Percentiles rank a stretch among this genome's conserved stretches.
Evolutionary conservation across 2,329 filamentous ascomycete species (phyloP).

Genomic region (Xylariaceae sp.): DNA sequence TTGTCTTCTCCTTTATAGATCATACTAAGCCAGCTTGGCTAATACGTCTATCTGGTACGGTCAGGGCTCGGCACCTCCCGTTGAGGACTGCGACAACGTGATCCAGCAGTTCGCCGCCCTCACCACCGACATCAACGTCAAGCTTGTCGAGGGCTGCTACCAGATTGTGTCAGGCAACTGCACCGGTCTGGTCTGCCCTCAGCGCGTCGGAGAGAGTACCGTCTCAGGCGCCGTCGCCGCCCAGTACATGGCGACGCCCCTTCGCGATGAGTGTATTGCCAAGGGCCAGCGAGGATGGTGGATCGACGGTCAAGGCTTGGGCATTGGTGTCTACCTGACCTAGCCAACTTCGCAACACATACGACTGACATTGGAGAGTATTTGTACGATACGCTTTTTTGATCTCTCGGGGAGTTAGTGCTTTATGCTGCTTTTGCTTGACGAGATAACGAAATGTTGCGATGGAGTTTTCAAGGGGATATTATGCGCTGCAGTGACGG

Average conservation of each 20-base stretch:
- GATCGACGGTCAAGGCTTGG: conserved; percentile 22
- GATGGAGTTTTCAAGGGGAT: conserved; percentile 2
- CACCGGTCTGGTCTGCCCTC: conserved; percentile 28
- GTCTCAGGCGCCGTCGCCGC: conserved; percentile 23
- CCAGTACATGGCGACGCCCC: conserved; percentile 23
- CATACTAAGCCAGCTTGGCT: background rate
- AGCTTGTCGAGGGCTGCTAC: conserved; percentile 26
- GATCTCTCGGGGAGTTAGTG: background rate
- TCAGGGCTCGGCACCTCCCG: conserved; percentile 25
- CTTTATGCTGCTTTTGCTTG: conserved; percentile 1
- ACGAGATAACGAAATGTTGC: conserved; percentile 1
- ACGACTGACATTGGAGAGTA: background rate
- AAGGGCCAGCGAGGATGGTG: conserved; percentile 30
- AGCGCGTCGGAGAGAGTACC: conserved; percentile 22
- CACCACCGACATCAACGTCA: conserved; percentile 22
- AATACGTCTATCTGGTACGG: background rate
- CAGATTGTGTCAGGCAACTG: conserved; percentile 26
- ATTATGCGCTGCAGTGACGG: background rate
- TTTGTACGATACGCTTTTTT: background rate
- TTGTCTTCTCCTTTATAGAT: background rate
- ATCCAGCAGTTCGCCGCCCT: conserved; percentile 23
- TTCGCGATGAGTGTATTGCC: conserved; percentile 28
- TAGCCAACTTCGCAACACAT: conserved; percentile 7
- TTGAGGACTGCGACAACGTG: conserved; percentile 27
- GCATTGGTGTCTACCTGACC: conserved; percentile 27